Base-by-base conservation (phyloP, 2,329 filamentous ascomycete genomes). In the Talaromyces rugulosus region DNA sequence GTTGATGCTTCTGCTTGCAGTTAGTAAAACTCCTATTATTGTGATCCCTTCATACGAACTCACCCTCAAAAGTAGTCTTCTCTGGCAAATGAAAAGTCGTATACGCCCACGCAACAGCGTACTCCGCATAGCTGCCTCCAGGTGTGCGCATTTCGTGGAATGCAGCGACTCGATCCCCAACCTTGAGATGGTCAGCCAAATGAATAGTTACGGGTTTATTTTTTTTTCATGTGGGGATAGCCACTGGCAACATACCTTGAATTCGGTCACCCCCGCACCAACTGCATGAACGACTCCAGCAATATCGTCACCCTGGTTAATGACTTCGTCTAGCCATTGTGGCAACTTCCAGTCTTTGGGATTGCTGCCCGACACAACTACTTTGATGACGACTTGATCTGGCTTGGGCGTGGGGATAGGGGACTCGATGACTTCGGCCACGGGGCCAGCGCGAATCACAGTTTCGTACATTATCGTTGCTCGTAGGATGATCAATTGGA, bases 11-110 rank as follows among this genome's bases (percentile, higher is more conserved):
- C 83, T 76, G 30, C n/a, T 59, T 30, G 5, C 4, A 18, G 31
- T 47, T 47, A 47, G 44, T 27, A 27, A 40, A 40, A n/a, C 0
- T 53, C 30, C n/a, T 11, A 28, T 9, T 44, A 23, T 34, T 36
- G 33, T 12, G 14, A 42, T 57, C n/a, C 23, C 27, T 33, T n/a
- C 30, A 47, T 27, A 23, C 11, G 9, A 14, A 27, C 62, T 11
- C 69, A 79, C 80, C 81, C 71, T 86, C 82, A 58, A 86, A 86
- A 9, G 74, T 79, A 1, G 75, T 77, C 23, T 77, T 74, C 27
- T 75, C 65, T 0, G 84, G 81, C 11, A 87, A 70, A 66, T 82
- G 82, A 70, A 85, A 83, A 0, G 83, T 86, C 0, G 83, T 82
- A 64, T 84, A 75, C 28, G 76, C 75, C 76, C 75, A 80, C 1